A percentile compares a stretch with the other conserved stretches of the same genome.
Evolutionary conservation across 257 asterid species (phyloP).

Genomic region (Prunella vulgaris): DNA sequence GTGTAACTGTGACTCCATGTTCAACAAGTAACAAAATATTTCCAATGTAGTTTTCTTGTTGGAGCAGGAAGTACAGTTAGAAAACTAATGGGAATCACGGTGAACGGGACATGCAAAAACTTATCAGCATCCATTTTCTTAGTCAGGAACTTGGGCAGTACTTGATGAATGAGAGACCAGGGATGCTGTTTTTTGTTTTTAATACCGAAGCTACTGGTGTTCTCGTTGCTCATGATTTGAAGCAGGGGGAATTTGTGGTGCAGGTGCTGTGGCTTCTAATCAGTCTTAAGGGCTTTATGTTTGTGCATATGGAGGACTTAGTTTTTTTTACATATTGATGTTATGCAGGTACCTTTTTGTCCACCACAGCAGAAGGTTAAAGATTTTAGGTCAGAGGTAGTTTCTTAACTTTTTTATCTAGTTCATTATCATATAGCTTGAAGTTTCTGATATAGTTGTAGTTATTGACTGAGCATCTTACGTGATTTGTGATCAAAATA

Average conservation of each 20-base stretch:
- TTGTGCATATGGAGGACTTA: not conserved
- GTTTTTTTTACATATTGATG: slow-evolving; percentile 7
- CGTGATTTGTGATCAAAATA: not conserved
- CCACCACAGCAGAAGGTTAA: slow-evolving; percentile 90
- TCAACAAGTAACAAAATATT: slow-evolving; percentile 30
- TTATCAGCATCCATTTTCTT: slow-evolving; percentile 78
- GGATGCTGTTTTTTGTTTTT: slow-evolving; percentile 88
- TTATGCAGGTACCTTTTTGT: slow-evolving; percentile 77
- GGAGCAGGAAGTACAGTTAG: slow-evolving; percentile 90
- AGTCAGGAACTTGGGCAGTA: slow-evolving; percentile 78
- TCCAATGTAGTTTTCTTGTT: slow-evolving; percentile 64
- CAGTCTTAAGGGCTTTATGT: not conserved
- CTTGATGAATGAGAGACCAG: slow-evolving; percentile 79
- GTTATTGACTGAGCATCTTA: not conserved
- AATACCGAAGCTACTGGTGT: slow-evolving; percentile 86
- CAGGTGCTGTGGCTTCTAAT: slow-evolving; percentile 48
- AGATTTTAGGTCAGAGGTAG: slow-evolving; percentile 71
- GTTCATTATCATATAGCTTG: slow-evolving; percentile 9
- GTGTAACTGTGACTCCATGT: slow-evolving; percentile 53
- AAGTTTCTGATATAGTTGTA: not conserved
- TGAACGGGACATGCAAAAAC: slow-evolving; percentile 75
- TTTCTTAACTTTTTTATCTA: not conserved
- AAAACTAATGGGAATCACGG: slow-evolving; percentile 66
- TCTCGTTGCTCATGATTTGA: slow-evolving; percentile 89
- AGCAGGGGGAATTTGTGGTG: slow-evolving; percentile 90